Base-by-base conservation (phyloP, 2,329 filamentous ascomycete species). In the Colletotrichum trifolii region DNA sequence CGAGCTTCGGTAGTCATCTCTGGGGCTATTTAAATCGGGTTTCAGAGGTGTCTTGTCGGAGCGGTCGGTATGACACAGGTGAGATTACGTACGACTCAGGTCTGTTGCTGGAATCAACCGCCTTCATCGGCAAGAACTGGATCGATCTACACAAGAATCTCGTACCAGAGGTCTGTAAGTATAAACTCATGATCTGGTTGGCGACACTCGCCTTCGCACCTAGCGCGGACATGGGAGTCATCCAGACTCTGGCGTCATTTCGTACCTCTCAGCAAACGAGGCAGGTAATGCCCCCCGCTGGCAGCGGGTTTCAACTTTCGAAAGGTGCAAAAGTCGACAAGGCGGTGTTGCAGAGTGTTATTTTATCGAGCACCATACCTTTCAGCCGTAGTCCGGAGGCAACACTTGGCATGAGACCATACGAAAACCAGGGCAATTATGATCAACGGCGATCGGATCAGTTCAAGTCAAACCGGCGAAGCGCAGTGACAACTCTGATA, bases 151-250 rank as follows among this genome's bases (percentile, higher is more conserved):
- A 64, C 2, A 33, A 12, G 5, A 6, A 38, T 15, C 4, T 60
- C 13, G 9, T 13, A 2, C 2, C 8, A 1, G 8, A 11, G 1
- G 38, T 64, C 15, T 36, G 52, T 17, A 64, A 55, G 36, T 68
- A 50, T 17, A 42, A 54, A 5, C 7, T 66, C 2, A 61, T 70
- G 54, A 69, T 71, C 7, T 72, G 68, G 64, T 64, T 72, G 0
- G 54, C 68, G 1, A 71, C 69, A 2, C 40, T 73, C 8, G 69
- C 70, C 0, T 73, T 68, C 43, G 40, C 66, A 8, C 4, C 54
- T 2, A 3, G 40, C 1, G 25, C 55, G 2, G 60, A 68, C 17
- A 59, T 57, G 43, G 4, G 36, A 6, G 15, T 69, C 12, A 54
- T 71, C 9, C 69, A 69, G n/a, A 40, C 50, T 2, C 47, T 71